Evolutionary conservation across 805 yeast genomes (phyloP), one percentile per base, ranked within the genome.

Genomic region (Teunomyces funiuensis): DNA sequence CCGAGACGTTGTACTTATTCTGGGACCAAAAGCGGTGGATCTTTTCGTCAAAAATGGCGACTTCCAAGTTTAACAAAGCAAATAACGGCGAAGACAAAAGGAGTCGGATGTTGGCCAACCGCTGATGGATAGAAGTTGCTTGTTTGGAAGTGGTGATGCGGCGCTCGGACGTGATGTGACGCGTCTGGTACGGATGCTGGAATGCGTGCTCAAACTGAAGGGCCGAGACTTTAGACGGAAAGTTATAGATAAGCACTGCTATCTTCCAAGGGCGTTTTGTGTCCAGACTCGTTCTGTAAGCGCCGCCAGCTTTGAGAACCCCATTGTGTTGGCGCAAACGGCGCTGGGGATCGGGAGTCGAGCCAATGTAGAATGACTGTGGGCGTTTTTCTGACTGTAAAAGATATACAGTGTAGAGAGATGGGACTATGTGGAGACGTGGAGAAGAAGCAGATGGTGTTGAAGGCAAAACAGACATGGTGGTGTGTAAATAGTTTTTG

Each of bases 321-420:
- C 96, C 95, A 63, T 87, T 87, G 56, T 87, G 96, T 51, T 87
- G 96, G 28, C 88, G 57, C 3, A 88, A 66, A 37, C 96, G 60
- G 49, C 76, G 52, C 3, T 65, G 55, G 0, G 95, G 95, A 52
- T 85, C 77, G 1, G 93, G 91, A 0, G 95, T 85, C 0, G 95
- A 86, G 0, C 96, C 96, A 3, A 87, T 76, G 54, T 87, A 87
- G 52, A 82, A 81, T 7, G 85, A 76, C 29, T 66, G 66, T 16
- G 78, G 77, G 48, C 76, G 79, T 8, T 77, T 71, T 3, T 73
- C 53, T 0, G 91, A 84, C 45, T 79, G 78, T 7, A 87, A 63
- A 2, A 88, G 60, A 55, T 87, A 88, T 33, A 86, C 87, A 38
- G 88, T 82, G 57, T 87, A 87, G 43, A 85, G 76, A 6, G 49